Base-by-base conservation (phyloP, 2,329 filamentous ascomycete species). In the Sporothrix curviconia region DNA sequence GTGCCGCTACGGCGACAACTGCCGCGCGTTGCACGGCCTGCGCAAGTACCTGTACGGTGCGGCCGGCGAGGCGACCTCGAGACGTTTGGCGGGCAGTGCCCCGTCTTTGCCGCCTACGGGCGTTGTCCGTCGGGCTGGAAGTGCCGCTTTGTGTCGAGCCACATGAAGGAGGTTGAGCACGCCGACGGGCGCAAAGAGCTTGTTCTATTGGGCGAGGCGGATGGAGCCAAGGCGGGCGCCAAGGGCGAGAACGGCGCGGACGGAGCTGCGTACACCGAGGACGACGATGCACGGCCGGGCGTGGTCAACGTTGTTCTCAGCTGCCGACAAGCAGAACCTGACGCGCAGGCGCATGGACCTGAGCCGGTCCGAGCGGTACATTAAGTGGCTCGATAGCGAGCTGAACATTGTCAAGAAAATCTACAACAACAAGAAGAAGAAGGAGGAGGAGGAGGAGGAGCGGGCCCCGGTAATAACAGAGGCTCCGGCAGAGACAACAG, bases 91-190 rank as follows among this genome's bases (percentile, higher is more conserved):
- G 87, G 89, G 7, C 78, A 86, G 61, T 99, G 94, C 67, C 92
- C 92, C 0, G 81, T 95, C 8, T 96, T 84, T 70, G 85, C 89
- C 63, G 76, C 78, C 15, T 82, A 86, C 62, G 92, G 92, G 12
- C 83, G 78, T 61, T 99, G 94, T 66, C 80, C 82, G 50, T 83
- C 87, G 14, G 94, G 94, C 6, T 99, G 92, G 92, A 95, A 92
- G 70, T 99, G 94, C 70, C 87, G 92, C 22, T 95, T 96, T 67
- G 87, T 90, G 34, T 81, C 81, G 61, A 95, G 90, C 61, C 94
- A 99, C 72, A 94, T 90, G 65, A 79, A 85, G 61, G 92, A 97
- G 72, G 73, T 89, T 24, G 83, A 88, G 63, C 83, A 78, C 19
- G 84, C 86, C 55, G 92, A 95, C 69, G 92, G 91, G 8, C 82